These are phyloP conservation scores for Exserohilum rostratum DNA, from an alignment of 2,329 filamentous ascomycete genomes.

Conservation along the genomic window DNA sequence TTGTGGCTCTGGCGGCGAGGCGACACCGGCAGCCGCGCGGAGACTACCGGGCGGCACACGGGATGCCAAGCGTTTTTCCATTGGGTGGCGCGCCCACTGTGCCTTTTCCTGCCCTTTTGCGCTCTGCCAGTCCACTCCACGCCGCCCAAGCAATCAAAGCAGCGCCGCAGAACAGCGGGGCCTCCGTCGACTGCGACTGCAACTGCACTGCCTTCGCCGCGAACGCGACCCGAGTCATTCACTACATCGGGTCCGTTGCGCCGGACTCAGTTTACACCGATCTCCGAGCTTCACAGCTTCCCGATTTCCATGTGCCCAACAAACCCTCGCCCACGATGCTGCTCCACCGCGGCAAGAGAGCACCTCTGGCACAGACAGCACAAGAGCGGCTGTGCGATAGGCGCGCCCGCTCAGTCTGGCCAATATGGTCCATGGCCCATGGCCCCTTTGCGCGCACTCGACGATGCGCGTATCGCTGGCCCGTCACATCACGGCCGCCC, in stretches of 20 bases:
- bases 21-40: not conserved
- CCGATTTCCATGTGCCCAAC: not conserved
- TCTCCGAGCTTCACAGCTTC: not conserved
- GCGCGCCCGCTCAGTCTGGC: not conserved
- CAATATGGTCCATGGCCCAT: not conserved
- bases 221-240: constrained; percentile 1
- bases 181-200: too few species aligned
- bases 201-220: not conserved
- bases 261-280: constrained; percentile 2
- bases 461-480: not conserved
- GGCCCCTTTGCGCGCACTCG: too few species aligned
- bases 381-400: not conserved
- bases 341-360: too few species aligned
- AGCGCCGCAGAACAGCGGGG: not conserved
- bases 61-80: constrained; percentile 2
- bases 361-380: too few species aligned
- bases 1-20: not conserved
- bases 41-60: constrained; percentile 1
- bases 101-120: not conserved
- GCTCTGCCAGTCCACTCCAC: constrained; percentile 1
- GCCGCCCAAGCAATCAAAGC: not conserved
- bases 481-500: not conserved
- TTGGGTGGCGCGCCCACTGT: not conserved
- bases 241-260: constrained; percentile 1
- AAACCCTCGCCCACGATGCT: too few species aligned